Evolutionary conservation across 2,329 filamentous ascomycete species (phyloP).

Genomic region (Hymenotorrendiella dingleyae): DNA sequence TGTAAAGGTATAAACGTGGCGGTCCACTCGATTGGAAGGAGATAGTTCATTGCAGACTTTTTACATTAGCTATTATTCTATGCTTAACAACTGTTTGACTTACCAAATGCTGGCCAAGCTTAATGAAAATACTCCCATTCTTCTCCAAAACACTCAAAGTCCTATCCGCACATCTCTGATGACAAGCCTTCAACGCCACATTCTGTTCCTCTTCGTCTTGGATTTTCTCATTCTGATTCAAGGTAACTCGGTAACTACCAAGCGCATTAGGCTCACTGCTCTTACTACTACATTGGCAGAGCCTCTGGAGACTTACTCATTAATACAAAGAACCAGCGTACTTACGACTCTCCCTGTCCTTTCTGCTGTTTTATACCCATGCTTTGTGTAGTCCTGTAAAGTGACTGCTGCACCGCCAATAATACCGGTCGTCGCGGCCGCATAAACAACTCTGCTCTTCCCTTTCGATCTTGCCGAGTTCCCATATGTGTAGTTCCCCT

Average conservation of each 20-base stretch:
- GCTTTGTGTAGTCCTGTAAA: slow-evolving; percentile 65
- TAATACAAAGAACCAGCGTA: slow-evolving; percentile 74
- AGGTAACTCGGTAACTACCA: slow-evolving; percentile 74
- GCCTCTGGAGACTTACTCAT: slow-evolving; percentile 59
- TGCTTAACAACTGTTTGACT: no score
- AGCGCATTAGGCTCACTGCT: slow-evolving; percentile 3
- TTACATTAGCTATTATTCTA: no score
- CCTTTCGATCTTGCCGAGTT: slow-evolving; percentile 7
- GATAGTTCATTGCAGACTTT: slow-evolving; percentile 93
- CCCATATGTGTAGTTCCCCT: slow-evolving; percentile 7
- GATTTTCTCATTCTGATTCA: slow-evolving; percentile 60
- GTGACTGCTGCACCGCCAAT: slow-evolving; percentile 35
- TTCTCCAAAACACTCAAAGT: slow-evolving; percentile 84
- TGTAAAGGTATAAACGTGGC: slow-evolving; percentile 93
- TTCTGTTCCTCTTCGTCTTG: slow-evolving; percentile 59
- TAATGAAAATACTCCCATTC: slow-evolving; percentile 98
- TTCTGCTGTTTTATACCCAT: slow-evolving; percentile 68
- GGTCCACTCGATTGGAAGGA: slow-evolving; percentile 88
- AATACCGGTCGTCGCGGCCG: slow-evolving; percentile 19
- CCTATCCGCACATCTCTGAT: slow-evolving; percentile 85
- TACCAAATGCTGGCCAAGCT: slow-evolving; percentile 88
- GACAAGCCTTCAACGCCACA: slow-evolving; percentile 72
- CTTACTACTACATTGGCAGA: background rate
- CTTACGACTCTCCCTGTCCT: slow-evolving; percentile 73
- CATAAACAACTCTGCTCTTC: slow-evolving; percentile 15